Evolutionary conservation across 2,329 filamentous ascomycete species (phyloP), one percentile per base, ranked within the genome.

Genomic region (Arthrobotrys megalospora): DNA sequence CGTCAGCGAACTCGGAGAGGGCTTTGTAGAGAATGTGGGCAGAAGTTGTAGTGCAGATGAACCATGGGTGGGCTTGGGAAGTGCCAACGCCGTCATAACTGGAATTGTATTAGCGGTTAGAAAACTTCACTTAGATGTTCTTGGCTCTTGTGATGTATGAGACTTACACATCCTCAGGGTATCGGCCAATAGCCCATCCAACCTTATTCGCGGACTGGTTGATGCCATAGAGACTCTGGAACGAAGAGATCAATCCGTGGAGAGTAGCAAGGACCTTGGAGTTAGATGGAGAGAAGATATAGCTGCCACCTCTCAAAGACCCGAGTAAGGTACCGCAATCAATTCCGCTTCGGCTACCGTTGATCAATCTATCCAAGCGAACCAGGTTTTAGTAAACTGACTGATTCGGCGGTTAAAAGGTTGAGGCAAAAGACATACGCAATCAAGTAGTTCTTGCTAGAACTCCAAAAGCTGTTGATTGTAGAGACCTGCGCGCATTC

Each of bases 21-120:
- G 93, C 91, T 81, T 92, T 90, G 83, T 94, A 95, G 1, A 96
- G 88, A 82, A 92, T 90, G 84, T 96, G 93, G 1, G 92, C 93
- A 0, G 92, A 92, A 0, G 91, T 92, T 19, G 93, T 86, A 0
- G 91, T 95, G 81, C 88, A 88, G 14, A 96, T 87, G 81, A 93
- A 92, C 93, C 93, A 96, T 1, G 93, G 93, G 83, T 96, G 93
- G 0, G 80, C 81, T 34, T 65, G 55, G 12, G 77, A 79, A 2
- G 73, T 80, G 32, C 81, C 81, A 43, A 92, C 93, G 78, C 89
- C 89, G 83, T 91, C 91, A 84, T 94, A 96, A 1, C 69, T 73
- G 19, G 3, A 47, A 48, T 10, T 7, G 6, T 48, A 45, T 43
- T 48, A 11, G 32, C 32, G 24, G n/a, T 65, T 19, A 6, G 12